These are phyloP conservation scores for Eucalyptus virginea DNA, from an alignment of 345 rosid genomes.

Conservation along the genomic window DNA sequence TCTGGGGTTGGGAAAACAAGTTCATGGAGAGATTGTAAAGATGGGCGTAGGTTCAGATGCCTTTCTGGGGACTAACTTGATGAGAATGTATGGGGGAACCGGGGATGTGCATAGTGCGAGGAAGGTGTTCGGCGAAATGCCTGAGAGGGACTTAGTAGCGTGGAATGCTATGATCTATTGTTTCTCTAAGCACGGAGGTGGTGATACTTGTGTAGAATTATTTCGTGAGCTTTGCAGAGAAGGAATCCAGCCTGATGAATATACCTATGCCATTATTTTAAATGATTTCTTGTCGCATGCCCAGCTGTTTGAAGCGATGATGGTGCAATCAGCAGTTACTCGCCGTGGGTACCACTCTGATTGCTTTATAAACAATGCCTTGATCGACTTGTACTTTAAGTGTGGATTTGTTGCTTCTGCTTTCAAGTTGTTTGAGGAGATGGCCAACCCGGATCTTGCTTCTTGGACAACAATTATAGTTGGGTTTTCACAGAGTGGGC, in stretches of 20 bases:
- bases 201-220: background rate
- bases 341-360: slow-evolving; percentile 10
- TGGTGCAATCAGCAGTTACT: slow-evolving; percentile 20
- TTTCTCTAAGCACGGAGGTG: background rate
- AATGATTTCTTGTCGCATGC: background rate
- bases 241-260: slow-evolving; percentile 15
- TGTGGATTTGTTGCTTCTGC: slow-evolving; percentile 11
- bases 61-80: background rate
- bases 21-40: slow-evolving; percentile 21
- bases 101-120: slow-evolving; percentile 10
- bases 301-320: background rate
- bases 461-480: slow-evolving; percentile 27
- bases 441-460: slow-evolving; percentile 5
- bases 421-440: slow-evolving; percentile 10
- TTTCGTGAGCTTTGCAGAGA: slow-evolving; percentile 19
- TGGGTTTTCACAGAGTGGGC: slow-evolving; percentile 27
- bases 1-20: slow-evolving; percentile 1
- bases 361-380: slow-evolving; percentile 18
- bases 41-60: slow-evolving; percentile 25
- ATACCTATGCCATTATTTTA: slow-evolving; percentile 1
- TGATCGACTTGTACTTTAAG: slow-evolving; percentile 24
- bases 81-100: slow-evolving; percentile 9
- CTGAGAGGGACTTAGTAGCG: slow-evolving; percentile 13
- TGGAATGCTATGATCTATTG: slow-evolving; percentile 21
- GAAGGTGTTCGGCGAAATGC: slow-evolving; percentile 9